Evolutionary conservation across 352 stramenopile genomes (phyloP).

Genomic region (Phytopythium oedochilum): DNA sequence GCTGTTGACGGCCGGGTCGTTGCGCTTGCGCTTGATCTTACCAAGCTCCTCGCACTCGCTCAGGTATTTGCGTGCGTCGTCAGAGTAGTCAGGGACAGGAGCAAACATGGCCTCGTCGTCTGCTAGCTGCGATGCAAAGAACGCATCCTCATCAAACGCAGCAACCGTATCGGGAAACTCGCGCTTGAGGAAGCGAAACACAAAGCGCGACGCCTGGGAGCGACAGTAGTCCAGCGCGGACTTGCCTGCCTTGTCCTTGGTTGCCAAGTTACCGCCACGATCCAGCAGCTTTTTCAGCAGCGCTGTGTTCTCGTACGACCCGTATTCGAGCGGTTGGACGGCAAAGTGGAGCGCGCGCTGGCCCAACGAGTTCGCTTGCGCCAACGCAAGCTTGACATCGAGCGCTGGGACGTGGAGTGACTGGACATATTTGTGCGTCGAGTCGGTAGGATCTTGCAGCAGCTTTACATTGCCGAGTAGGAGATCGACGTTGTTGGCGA

Average conservation of each 20-base stretch:
- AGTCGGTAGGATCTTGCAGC: constrained; percentile 30
- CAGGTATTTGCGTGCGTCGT: constrained; percentile 50
- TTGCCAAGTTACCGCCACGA: constrained; percentile 27
- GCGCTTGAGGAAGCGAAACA: constrained; percentile 45
- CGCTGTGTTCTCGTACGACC: constrained; percentile 59
- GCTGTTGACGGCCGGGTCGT: constrained; percentile 38
- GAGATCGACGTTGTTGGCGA: constrained; percentile 37
- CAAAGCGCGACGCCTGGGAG: constrained; percentile 41
- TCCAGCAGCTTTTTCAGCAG: constrained; percentile 46
- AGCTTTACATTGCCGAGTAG: constrained; percentile 37
- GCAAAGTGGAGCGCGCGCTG: constrained; percentile 55
- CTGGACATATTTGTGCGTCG: constrained; percentile 22
- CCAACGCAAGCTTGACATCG: constrained; percentile 40
- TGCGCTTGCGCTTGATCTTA: constrained; percentile 44
- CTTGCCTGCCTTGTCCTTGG: constrained; percentile 28
- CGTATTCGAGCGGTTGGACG: constrained; percentile 50
- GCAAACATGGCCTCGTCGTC: constrained; percentile 24
- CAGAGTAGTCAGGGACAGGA: constrained; percentile 26
- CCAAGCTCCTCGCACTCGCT: constrained; percentile 39
- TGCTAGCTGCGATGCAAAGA: constrained; percentile 6
- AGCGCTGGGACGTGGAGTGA: constrained; percentile 35
- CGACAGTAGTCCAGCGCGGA: constrained; percentile 54
- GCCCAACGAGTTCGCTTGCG: constrained; percentile 29
- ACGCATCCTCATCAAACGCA: constrained; percentile 20
- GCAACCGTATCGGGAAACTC: constrained; percentile 25